A percentile compares a stretch with the other conserved stretches of the same genome.
Evolutionary conservation across 257 asterid genomes (phyloP).

Genomic region (Primulina tabacum): DNA sequence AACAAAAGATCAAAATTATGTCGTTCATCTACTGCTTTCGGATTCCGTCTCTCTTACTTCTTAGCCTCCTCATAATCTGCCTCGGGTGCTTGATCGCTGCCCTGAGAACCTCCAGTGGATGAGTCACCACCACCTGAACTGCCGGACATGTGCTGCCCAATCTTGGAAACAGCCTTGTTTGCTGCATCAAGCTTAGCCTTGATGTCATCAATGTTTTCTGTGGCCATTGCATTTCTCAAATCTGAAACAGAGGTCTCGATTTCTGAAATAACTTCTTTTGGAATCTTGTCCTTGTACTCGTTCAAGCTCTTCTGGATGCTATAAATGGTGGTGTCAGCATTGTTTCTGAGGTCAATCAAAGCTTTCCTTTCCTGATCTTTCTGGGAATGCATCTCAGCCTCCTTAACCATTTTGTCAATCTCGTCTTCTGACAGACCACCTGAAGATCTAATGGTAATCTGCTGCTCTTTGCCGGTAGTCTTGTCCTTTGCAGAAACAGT

Average conservation of each 20-base stretch:
- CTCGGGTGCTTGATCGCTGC: constrained; percentile 59
- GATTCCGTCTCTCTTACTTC: constrained; percentile 30
- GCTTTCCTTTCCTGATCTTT: constrained; percentile 67
- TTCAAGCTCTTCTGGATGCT: constrained; percentile 55
- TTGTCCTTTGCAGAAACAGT: constrained; percentile 68
- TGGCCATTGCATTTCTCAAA: constrained; percentile 41
- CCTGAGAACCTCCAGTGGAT: constrained; percentile 36
- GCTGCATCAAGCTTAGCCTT: constrained; percentile 59
- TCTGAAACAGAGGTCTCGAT: constrained; percentile 54
- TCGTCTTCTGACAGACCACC: constrained; percentile 66
- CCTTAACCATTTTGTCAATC: constrained; percentile 67
- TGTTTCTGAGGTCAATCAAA: constrained; percentile 54
- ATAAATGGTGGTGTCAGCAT: constrained; percentile 58
- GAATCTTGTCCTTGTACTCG: constrained; percentile 61
- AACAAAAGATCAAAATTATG: neutral
- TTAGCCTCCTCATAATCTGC: constrained; percentile 70
- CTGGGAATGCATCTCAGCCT: constrained; percentile 66
- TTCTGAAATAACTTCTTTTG: constrained; percentile 48
- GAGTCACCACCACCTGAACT: constrained; percentile 34
- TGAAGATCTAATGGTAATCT: constrained; percentile 58
- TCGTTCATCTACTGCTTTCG: neutral
- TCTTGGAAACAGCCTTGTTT: constrained; percentile 58
- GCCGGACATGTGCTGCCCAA: constrained; percentile 62
- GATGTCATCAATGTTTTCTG: constrained; percentile 48
- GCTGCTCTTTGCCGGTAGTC: constrained; percentile 64